These are phyloP conservation scores for Thermothielavioides terrestris DNA, from an alignment of 495 filamentous ascomycete species.

Conservation along the genomic window DNA sequence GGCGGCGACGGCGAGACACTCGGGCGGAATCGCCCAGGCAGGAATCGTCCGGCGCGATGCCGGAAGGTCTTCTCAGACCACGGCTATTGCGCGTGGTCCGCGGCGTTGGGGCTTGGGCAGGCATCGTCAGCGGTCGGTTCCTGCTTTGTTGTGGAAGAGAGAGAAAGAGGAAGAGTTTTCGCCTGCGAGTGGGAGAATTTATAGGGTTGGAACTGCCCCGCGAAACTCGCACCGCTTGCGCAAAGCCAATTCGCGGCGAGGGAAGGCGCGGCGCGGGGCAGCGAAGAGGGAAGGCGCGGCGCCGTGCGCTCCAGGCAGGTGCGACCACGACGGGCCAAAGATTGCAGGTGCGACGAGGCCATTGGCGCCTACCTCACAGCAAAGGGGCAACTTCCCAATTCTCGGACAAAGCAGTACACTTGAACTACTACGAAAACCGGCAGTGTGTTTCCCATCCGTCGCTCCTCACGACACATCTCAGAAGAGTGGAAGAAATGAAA, in stretches of 20 bases:
- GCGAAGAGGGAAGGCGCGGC: background rate
- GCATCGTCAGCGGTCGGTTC: constrained; percentile 14
- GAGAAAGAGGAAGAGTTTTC: background rate
- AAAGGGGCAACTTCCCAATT: background rate
- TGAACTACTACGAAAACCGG: background rate
- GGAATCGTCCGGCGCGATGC: background rate
- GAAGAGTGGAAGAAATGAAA: background rate
- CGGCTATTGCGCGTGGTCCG: constrained; percentile 23
- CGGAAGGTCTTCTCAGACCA: constrained; percentile 11
- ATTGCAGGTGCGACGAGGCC: background rate
- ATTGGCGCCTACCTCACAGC: background rate
- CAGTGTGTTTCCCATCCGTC: background rate
- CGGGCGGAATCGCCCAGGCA: background rate
- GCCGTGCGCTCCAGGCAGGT: background rate
- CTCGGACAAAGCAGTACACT: background rate
- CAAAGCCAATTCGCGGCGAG: background rate
- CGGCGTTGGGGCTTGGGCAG: constrained; percentile 14
- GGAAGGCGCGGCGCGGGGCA: background rate
- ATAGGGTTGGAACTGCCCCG: background rate
- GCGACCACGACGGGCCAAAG: background rate
- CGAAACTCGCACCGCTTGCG: background rate
- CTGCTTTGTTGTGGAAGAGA: background rate
- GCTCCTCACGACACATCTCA: background rate
- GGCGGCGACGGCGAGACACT: background rate
- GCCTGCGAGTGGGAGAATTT: background rate